A percentile compares a stretch with the other conserved stretches of the same genome.
phyloP scores from a whole-genome alignment of 1,284 basidiomycete species.

The Apiotrichum siamense region DNA sequence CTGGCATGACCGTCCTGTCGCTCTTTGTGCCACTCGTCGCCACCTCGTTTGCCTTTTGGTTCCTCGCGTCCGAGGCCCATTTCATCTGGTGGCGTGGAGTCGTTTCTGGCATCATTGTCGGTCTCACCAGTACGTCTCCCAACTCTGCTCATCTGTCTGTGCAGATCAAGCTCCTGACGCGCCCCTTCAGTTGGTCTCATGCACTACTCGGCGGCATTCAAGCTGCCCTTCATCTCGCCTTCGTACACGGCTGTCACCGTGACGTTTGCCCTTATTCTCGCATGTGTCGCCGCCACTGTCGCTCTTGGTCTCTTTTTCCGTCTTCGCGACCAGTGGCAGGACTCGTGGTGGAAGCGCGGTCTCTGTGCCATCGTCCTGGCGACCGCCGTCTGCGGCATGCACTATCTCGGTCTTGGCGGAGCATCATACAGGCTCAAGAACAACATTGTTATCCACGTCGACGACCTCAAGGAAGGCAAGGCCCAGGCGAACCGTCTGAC shows the following conservation, averaged over 20 bases:
- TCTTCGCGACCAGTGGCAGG: constrained; percentile 50
- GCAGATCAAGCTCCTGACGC: constrained; percentile 12
- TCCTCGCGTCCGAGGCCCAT: constrained; percentile 47
- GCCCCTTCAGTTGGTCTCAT: constrained; percentile 40
- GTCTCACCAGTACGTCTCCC: constrained; percentile 62
- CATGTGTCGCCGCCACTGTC: constrained; percentile 49
- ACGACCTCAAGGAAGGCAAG: not conserved
- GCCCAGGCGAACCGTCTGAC: constrained; percentile 33
- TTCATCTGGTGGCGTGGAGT: constrained; percentile 46
- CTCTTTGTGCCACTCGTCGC: constrained; percentile 51
- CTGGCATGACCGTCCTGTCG: constrained; percentile 51
- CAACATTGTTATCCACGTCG: not conserved
- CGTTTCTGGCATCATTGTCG: constrained; percentile 63
- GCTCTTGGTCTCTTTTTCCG: constrained; percentile 51
- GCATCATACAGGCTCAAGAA: constrained; percentile 46
- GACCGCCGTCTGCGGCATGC: constrained; percentile 51
- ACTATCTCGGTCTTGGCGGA: constrained; percentile 51
- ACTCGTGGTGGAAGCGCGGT: constrained; percentile 51
- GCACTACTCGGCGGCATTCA: constrained; percentile 51
- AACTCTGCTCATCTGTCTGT: not conserved
- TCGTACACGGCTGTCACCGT: constrained; percentile 44
- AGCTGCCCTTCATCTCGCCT: constrained; percentile 38
- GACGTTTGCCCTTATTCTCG: constrained; percentile 49
- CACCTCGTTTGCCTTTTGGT: constrained; percentile 49
- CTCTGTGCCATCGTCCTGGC: constrained; percentile 48